phyloP scores from a whole-genome alignment of 2,329 filamentous ascomycete genomes.

The Beauveria rudraprayagi region DNA sequence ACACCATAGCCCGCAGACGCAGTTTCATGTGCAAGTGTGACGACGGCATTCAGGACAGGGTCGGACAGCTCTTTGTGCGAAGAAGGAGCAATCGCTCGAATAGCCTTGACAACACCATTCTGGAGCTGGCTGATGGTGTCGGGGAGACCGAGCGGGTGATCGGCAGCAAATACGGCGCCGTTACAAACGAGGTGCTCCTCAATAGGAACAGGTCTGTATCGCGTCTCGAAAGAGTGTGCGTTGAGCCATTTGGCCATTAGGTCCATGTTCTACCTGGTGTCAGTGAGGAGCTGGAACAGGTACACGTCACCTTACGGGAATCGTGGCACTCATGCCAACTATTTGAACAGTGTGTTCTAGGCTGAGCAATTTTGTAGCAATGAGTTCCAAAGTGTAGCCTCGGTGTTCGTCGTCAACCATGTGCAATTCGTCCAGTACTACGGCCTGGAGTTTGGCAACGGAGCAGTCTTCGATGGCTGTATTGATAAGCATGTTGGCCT shows the following conservation, averaged over 20 bases:
- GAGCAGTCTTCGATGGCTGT: conserved; percentile 63
- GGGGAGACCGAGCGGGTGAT: conserved; percentile 45
- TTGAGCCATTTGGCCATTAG: conserved; percentile 62
- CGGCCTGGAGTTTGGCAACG: conserved; percentile 53
- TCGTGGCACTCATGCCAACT: conserved; percentile 71
- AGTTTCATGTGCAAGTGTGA: conserved; percentile 62
- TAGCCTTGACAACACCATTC: conserved; percentile 25
- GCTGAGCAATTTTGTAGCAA: conserved; percentile 65
- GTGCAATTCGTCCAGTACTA: conserved; percentile 73
- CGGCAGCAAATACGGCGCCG: conserved; percentile 56
- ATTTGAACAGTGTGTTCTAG: conserved; percentile 61
- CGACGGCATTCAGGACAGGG: conserved; percentile 59
- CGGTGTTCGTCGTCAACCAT: conserved; percentile 72
- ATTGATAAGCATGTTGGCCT: conserved; percentile 71
- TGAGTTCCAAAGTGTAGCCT: conserved; percentile 66
- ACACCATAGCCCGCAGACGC: conserved; percentile 61
- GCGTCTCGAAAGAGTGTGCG: conserved; percentile 64
- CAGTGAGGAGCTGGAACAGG: background rate
- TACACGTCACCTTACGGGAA: conserved; percentile 45
- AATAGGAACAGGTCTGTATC: conserved; percentile 66
- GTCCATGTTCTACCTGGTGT: conserved; percentile 51
- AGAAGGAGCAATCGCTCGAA: conserved; percentile 46
- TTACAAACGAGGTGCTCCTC: conserved; percentile 69
- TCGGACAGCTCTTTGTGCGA: conserved; percentile 54
- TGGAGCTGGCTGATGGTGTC: conserved; percentile 48